These are phyloP conservation scores for Epichloe gansuensis DNA, from an alignment of 2,329 filamentous ascomycete species.

Conservation along the genomic window DNA sequence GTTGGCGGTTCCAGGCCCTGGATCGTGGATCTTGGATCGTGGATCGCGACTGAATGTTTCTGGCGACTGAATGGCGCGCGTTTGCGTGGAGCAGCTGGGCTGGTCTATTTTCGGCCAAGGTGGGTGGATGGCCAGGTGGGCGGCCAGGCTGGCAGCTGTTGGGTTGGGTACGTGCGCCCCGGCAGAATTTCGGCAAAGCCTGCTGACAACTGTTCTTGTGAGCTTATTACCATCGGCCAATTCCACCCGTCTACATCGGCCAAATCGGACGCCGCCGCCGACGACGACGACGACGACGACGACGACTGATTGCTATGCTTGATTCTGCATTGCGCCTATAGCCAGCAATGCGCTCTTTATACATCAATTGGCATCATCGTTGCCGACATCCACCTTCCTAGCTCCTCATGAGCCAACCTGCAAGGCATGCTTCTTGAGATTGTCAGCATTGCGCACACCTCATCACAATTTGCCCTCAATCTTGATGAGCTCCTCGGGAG, in stretches of 20 bases:
- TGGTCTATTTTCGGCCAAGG: slow-evolving; percentile 4
- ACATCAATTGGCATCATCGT: background rate
- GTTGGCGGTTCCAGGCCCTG: background rate
- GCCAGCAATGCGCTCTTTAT: background rate
- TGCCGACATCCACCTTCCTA: background rate
- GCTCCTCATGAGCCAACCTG: background rate
- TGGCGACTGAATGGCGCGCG: slow-evolving; percentile 7
- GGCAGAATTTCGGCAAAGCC: background rate
- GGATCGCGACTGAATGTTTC: slow-evolving; percentile 5
- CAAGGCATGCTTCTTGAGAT: background rate
- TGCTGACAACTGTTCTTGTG: background rate
- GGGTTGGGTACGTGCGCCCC: background rate
- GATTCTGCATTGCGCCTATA: background rate
- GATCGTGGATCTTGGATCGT: background rate
- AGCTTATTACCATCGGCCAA: background rate
- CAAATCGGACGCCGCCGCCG: background rate
- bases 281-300: background rate
- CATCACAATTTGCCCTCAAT: background rate
- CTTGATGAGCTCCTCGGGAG: background rate
- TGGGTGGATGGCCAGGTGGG: background rate
- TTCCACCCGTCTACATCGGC: background rate
- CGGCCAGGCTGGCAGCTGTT: background rate
- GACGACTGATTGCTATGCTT: background rate
- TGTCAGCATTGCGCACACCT: background rate
- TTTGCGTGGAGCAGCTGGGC: slow-evolving; percentile 4